phyloP scores from a whole-genome alignment of 2,329 filamentous ascomycete genomes.

The Sodiomyces alkalinus region DNA sequence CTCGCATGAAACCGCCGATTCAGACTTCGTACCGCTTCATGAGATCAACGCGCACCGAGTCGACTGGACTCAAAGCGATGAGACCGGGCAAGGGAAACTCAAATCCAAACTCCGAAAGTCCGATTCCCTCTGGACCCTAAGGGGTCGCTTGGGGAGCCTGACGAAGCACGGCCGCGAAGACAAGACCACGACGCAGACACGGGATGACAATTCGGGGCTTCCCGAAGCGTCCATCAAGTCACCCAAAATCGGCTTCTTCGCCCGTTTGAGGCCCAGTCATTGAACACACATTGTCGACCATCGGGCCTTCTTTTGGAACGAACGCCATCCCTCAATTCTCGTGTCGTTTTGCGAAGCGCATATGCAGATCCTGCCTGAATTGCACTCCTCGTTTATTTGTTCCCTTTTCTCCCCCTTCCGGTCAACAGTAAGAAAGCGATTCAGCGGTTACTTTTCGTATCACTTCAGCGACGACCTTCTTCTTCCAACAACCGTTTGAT shows the following conservation, averaged over 20 bases:
- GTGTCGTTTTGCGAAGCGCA: too few relatives aligned
- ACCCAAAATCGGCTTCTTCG: conserved; percentile 23
- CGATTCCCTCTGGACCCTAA: conserved; percentile 35
- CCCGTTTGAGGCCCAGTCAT: conserved; percentile 21
- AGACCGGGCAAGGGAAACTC: conserved; percentile 14
- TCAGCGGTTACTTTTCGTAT: too few relatives aligned
- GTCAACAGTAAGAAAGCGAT: too few relatives aligned
- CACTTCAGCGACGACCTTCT: too few relatives aligned
- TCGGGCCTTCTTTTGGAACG: too few relatives aligned
- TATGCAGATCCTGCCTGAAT: too few relatives aligned
- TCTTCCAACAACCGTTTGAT: conserved; percentile 33
- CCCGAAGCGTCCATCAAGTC: conserved; percentile 14
- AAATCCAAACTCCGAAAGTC: conserved; percentile 20
- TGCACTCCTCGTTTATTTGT: too few relatives aligned
- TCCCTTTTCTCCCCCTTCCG: too few relatives aligned
- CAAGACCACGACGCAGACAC: conserved; percentile 8
- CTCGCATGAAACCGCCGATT: conserved; percentile 3
- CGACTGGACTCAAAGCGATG: conserved; percentile 46
- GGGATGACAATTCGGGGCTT: conserved; percentile 2
- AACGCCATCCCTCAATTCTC: too few relatives aligned
- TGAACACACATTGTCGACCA: too few relatives aligned
- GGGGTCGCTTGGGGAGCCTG: conserved; percentile 21
- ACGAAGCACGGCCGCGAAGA: conserved; percentile 14
- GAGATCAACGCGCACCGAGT: conserved; percentile 23
- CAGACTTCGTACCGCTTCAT: conserved; percentile 7